Base-by-base conservation (phyloP, 129 eudicot species). In the Lactuca sativa region DNA sequence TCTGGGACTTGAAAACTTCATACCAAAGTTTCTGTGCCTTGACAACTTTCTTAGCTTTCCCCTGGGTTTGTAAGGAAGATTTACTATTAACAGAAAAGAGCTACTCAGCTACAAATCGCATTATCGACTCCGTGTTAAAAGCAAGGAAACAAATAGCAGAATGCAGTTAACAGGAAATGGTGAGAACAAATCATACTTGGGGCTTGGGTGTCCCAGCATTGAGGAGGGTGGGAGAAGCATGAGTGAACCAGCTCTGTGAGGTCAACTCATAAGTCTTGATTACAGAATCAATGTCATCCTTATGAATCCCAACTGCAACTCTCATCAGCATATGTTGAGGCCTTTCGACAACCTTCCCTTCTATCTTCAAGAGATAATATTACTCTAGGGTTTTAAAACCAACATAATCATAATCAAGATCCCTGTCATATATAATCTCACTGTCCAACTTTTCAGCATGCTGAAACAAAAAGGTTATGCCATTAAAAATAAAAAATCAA, bases 171-270 rank as follows among this genome's bases (percentile, higher is more conserved):
- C 41, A 40, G 9, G n/a, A 21, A 55, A 32, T 13, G 7, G 9
- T 48, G 43, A 44, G 21, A 6, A 52, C 3, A 7, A 41, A 18
- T 21, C 86, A 36, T 85, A 92, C 96, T 62, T 92, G 98, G 62
- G 98, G 98, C 63, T 91, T 88, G n/a, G 98, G 98, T 56, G 98
- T 92, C 32, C 96, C 98, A 25, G 98, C 96, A 81, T 92, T 92
- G 58, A 92, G 89, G 54, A 92, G 95, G 30, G 98, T 92, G 17
- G 98, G 98, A 48, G 98, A 89, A 18, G 98, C 98, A 86, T 92
- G 98, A 51, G 98, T 92, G 82, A 92, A 92, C 98, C 98, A 89
- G 71, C 98, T 63, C 75, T 92, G 98, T 17, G 98, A 92, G 88
- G 89, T 89, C 71, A 92, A 72, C 81, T 92, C 96, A 64, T 92